These are phyloP conservation scores for Starmera amethionina DNA, from an alignment of 805 yeast genomes.

Conservation along the genomic window DNA sequence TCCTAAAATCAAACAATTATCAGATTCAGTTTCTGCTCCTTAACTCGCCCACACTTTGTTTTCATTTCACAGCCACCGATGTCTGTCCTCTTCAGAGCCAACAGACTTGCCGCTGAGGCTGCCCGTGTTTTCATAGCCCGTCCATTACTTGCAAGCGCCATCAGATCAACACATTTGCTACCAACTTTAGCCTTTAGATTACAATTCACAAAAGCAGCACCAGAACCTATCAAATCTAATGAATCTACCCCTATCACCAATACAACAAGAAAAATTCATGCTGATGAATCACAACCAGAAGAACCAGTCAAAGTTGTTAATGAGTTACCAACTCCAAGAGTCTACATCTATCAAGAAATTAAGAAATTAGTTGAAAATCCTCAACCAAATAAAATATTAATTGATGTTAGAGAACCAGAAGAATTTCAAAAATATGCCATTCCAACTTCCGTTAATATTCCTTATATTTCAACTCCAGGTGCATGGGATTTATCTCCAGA, in stretches of 20 bases:
- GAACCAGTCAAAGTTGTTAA: constrained; percentile 1
- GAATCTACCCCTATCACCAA: background rate
- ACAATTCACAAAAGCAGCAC: background rate
- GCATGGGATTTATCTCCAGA: constrained; percentile 74
- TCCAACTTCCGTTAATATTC: constrained; percentile 80
- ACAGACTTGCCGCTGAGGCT: background rate
- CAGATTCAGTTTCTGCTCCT: too few species aligned
- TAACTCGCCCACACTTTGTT: too few species aligned
- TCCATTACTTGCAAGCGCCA: background rate
- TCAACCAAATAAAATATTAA: constrained; percentile 43
- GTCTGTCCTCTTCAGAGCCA: background rate
- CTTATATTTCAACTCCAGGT: constrained; percentile 85
- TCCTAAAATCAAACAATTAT: too few species aligned
- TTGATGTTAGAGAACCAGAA: constrained; percentile 89
- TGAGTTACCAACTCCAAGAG: constrained; percentile 27
- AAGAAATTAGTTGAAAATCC: constrained; percentile 34
- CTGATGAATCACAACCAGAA: constrained; percentile 5
- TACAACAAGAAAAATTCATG: background rate
- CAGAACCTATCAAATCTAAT: background rate
- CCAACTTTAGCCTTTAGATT: background rate
- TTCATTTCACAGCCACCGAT: background rate
- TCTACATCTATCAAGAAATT: constrained; percentile 44
- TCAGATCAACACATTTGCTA: background rate
- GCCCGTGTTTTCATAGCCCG: background rate
- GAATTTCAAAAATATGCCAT: constrained; percentile 66